Percentiles rank a stretch among this genome's conserved stretches.
These are phyloP conservation scores for Schizophyllum commune DNA, from an alignment of 1,284 basidiomycete genomes.

Conservation along the genomic window DNA sequence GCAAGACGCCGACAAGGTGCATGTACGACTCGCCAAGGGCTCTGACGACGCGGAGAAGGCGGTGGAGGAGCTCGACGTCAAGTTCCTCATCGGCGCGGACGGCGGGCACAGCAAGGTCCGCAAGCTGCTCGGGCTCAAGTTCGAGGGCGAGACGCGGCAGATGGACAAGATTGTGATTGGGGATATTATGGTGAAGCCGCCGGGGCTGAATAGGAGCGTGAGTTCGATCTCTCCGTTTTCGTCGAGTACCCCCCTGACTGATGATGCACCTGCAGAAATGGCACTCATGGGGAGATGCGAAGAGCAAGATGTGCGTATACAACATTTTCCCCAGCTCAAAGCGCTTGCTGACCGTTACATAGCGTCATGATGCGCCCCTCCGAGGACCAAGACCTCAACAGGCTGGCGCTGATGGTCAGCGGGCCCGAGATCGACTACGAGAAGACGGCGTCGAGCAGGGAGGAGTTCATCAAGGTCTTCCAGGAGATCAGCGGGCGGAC, in stretches of 20 bases:
- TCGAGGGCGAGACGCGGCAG: conserved; percentile 28
- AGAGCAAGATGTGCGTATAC: conserved; percentile 8
- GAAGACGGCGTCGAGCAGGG: conserved; percentile 14
- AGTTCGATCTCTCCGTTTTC: not conserved
- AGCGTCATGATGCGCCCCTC: conserved; percentile 13
- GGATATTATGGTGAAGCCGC: conserved; percentile 24
- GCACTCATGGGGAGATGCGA: conserved; percentile 21
- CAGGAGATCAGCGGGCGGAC: conserved; percentile 16
- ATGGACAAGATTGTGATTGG: conserved; percentile 22
- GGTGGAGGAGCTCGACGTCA: conserved; percentile 13
- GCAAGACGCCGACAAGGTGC: conserved; percentile 19
- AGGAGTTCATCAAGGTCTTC: conserved; percentile 14
- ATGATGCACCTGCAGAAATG: conserved; percentile 14
- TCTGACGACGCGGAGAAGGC: conserved; percentile 12
- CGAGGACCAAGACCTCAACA: conserved; percentile 10
- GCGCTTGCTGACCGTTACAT: not conserved
- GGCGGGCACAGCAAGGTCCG: conserved; percentile 27
- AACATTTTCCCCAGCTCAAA: not conserved
- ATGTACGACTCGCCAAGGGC: conserved; percentile 16
- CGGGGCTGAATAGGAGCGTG: conserved; percentile 20
- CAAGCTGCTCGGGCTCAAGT: conserved; percentile 27
- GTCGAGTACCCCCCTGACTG: not conserved
- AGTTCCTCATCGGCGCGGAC: conserved; percentile 30
- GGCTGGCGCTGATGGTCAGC: conserved; percentile 18
- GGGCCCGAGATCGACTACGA: conserved; percentile 13